phyloP scores from a whole-genome alignment of 345 rosid species.

The Citrus maxima region DNA sequence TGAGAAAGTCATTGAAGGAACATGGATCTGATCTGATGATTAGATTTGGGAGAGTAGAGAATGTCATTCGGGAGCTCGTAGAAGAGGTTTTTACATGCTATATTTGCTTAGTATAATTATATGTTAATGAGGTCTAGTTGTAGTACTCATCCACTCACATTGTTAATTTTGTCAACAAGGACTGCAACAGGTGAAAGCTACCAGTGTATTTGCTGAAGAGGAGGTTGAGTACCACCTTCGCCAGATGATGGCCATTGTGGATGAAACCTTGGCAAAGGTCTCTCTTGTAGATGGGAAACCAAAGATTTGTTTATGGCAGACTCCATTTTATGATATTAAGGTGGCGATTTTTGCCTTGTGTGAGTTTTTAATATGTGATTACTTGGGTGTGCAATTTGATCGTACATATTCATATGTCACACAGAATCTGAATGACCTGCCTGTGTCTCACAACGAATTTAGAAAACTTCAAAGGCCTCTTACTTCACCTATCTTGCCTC shows the following conservation, averaged over 20 bases:
- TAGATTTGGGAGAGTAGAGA: conserved; percentile 68
- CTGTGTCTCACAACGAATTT: conserved; percentile 60
- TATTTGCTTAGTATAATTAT: not conserved
- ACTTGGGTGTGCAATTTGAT: conserved; percentile 1
- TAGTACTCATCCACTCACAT: not conserved
- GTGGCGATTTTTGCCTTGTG: conserved; percentile 23
- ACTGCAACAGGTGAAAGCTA: conserved; percentile 60
- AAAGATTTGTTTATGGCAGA: conserved; percentile 46
- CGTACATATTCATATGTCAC: conserved; percentile 8
- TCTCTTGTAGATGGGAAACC: conserved; percentile 27
- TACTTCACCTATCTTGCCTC: conserved; percentile 38
- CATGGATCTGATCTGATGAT: conserved; percentile 75
- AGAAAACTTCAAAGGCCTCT: conserved; percentile 40
- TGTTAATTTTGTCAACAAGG: conserved; percentile 4
- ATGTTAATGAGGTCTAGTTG: not conserved
- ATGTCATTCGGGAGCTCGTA: conserved; percentile 52
- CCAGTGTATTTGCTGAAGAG: conserved; percentile 57
- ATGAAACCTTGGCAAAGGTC: conserved; percentile 27
- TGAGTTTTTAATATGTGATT: not conserved
- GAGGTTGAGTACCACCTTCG: conserved; percentile 71
- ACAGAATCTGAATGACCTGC: conserved; percentile 52
- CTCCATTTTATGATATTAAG: conserved; percentile 71
- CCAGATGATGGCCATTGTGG: conserved; percentile 36
- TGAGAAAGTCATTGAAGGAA: conserved; percentile 51
- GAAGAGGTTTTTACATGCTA: conserved; percentile 45